These are phyloP conservation scores for Sedum album DNA, from an alignment of 164 flowering plant species.

Conservation along the genomic window DNA sequence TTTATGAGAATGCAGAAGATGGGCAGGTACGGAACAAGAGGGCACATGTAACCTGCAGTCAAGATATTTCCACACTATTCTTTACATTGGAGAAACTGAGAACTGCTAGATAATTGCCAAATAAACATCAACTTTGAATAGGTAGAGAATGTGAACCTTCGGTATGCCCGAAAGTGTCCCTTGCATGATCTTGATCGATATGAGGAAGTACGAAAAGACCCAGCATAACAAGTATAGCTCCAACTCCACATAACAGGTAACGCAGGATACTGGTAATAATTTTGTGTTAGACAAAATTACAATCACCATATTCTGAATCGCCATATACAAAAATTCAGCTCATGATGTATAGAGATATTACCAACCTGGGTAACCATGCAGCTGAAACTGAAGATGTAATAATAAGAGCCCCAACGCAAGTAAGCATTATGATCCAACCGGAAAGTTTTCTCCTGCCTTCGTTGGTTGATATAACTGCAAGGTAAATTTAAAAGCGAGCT, in stretches of 20 bases:
- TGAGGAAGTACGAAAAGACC: slow-evolving; percentile 60
- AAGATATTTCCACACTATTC: no score
- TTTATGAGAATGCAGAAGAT: slow-evolving; percentile 78
- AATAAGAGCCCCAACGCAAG: slow-evolving; percentile 59
- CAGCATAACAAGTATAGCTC: slow-evolving; percentile 56
- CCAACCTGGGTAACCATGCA: slow-evolving; percentile 50
- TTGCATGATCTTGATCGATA: slow-evolving; percentile 86
- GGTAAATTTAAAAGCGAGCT: slow-evolving; percentile 8
- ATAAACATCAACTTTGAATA: no score
- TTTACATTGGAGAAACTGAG: no score
- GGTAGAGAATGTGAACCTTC: slow-evolving; percentile 38
- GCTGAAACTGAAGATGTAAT: slow-evolving; percentile 67
- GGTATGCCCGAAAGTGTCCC: slow-evolving; percentile 87
- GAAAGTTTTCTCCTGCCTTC: slow-evolving; percentile 63
- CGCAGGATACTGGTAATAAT: slow-evolving; percentile 36
- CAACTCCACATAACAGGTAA: slow-evolving; percentile 48
- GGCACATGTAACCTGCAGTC: slow-evolving; percentile 86
- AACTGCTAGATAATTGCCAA: no score
- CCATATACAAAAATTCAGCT: not conserved
- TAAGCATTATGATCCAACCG: slow-evolving; percentile 57
- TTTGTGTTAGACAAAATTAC: slow-evolving; percentile 1
- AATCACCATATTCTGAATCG: not conserved
- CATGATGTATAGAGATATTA: not conserved
- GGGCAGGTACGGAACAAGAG: slow-evolving; percentile 84
- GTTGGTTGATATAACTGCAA: slow-evolving; percentile 36